Evolutionary conservation across 352 stramenopile genomes (phyloP).

Genomic region (Pythium dissotocum): DNA sequence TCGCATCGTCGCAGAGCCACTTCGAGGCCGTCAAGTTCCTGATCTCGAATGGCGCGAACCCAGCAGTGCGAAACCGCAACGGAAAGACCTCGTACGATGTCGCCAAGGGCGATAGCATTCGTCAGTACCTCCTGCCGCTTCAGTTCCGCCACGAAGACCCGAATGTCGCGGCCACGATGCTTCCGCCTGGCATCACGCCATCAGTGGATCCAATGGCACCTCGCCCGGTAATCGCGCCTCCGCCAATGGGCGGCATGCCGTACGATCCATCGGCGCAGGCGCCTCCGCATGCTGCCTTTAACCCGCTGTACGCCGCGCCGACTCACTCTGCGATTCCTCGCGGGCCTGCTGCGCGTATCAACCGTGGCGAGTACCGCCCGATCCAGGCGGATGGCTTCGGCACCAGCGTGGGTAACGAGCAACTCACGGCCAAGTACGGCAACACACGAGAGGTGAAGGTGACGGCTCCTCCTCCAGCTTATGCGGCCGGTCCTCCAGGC

Average conservation of each 20-base stretch:
- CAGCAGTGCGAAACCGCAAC: constrained; percentile 76
- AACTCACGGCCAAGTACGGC: constrained; percentile 88
- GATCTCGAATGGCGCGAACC: constrained; percentile 70
- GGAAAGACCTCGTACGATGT: constrained; percentile 83
- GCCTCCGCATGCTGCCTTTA: constrained; percentile 37
- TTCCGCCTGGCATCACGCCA: constrained; percentile 78
- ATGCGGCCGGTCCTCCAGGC: constrained; percentile 22
- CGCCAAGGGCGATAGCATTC: constrained; percentile 82
- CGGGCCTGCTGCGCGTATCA: constrained; percentile 48
- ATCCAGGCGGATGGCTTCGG: constrained; percentile 90
- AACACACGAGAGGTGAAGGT: constrained; percentile 85
- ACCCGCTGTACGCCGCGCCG: constrained; percentile 70
- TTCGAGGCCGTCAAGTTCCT: constrained; percentile 77
- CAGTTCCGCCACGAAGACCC: constrained; percentile 89
- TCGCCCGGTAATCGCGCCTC: constrained; percentile 62
- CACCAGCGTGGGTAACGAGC: constrained; percentile 86
- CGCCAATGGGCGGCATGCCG: constrained; percentile 51
- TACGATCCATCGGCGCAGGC: constrained; percentile 34
- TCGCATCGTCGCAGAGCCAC: constrained; percentile 76
- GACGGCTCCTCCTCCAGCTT: constrained; percentile 64
- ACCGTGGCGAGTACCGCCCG: constrained; percentile 72
- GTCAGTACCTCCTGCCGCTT: constrained; percentile 83
- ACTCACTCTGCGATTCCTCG: constrained; percentile 84
- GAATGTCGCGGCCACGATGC: constrained; percentile 47
- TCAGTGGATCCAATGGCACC: constrained; percentile 67